Percentiles rank a stretch among this genome's conserved stretches.
These are phyloP conservation scores for Prunus armeniaca DNA, from an alignment of 306 rosid species.

Conservation along the genomic window DNA sequence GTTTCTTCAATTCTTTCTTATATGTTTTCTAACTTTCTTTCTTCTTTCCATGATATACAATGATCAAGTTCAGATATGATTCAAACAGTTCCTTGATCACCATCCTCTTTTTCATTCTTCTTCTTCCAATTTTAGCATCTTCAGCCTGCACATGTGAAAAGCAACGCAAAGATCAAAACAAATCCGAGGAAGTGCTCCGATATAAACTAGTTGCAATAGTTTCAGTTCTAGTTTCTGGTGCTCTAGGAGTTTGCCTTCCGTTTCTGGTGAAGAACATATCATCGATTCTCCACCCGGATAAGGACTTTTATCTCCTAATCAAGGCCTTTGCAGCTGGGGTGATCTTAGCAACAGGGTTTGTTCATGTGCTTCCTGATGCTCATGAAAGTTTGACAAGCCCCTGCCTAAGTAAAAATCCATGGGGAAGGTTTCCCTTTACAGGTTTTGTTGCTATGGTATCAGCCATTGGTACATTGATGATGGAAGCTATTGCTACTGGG, in stretches of 20 bases:
- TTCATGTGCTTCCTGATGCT: slow-evolving; percentile 65
- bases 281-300: slow-evolving; percentile 31
- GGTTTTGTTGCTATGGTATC: slow-evolving; percentile 58
- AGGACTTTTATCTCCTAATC: slow-evolving; percentile 29
- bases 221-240: slow-evolving; percentile 32
- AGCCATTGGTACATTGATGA: slow-evolving; percentile 41
- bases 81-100: neutral
- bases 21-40: neutral
- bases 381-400: slow-evolving; percentile 37
- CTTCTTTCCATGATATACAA: neutral
- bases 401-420: slow-evolving; percentile 45
- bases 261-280: slow-evolving; percentile 24
- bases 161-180: slow-evolving; percentile 10
- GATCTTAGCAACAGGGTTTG: slow-evolving; percentile 58
- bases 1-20: neutral
- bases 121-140: slow-evolving; percentile 23
- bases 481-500: slow-evolving; percentile 51
- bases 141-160: slow-evolving; percentile 31
- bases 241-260: slow-evolving; percentile 45
- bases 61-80: neutral
- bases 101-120: slow-evolving; percentile 9
- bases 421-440: slow-evolving; percentile 54
- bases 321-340: slow-evolving; percentile 62
- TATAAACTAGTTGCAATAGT: slow-evolving; percentile 44
- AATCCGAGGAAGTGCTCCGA: slow-evolving; percentile 24